A percentile compares a stretch with the other conserved stretches of the same genome.
Evolutionary conservation across 176 grass and related monocot genomes (phyloP).

Genomic region (Oryza coarctata): DNA sequence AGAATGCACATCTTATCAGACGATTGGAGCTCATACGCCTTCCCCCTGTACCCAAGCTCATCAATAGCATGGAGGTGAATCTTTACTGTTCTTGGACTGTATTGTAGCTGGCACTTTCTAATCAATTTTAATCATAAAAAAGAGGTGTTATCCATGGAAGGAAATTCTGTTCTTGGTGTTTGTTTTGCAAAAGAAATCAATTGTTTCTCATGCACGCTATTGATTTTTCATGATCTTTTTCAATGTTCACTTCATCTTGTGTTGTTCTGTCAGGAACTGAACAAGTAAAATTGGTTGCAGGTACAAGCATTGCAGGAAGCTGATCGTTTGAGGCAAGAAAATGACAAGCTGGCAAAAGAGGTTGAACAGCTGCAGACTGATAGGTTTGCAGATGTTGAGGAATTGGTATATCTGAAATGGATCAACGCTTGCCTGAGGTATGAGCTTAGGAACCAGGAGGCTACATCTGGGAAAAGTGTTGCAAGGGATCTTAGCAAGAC

Average conservation of each 20-base stretch:
- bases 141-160: constrained; percentile 14
- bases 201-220: constrained; percentile 2
- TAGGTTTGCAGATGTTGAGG: constrained; percentile 83
- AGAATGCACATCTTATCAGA: constrained; percentile 65
- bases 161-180: constrained; percentile 19
- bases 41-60: constrained; percentile 44
- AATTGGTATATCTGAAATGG: constrained; percentile 98
- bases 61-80: constrained; percentile 64
- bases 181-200: constrained; percentile 29
- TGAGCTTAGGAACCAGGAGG: constrained; percentile 72
- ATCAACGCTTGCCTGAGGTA: constrained; percentile 95
- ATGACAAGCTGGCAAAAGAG: constrained; percentile 66
- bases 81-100: constrained; percentile 30
- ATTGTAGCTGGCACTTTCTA: constrained; percentile 31
- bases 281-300: constrained; percentile 49
- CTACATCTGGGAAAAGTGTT: constrained; percentile 51
- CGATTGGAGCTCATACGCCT: constrained; percentile 54
- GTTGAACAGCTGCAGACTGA: constrained; percentile 66
- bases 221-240: constrained; percentile 18
- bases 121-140: constrained; percentile 37
- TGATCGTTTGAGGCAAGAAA: constrained; percentile 63
- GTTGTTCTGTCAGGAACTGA: constrained; percentile 26
- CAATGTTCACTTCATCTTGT: constrained; percentile 21
- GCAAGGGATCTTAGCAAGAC: constrained; percentile 82
- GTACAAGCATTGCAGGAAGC: constrained; percentile 61